phyloP scores from a whole-genome alignment of 352 stramenopile genomes.

The Peronospora belbahrii region DNA sequence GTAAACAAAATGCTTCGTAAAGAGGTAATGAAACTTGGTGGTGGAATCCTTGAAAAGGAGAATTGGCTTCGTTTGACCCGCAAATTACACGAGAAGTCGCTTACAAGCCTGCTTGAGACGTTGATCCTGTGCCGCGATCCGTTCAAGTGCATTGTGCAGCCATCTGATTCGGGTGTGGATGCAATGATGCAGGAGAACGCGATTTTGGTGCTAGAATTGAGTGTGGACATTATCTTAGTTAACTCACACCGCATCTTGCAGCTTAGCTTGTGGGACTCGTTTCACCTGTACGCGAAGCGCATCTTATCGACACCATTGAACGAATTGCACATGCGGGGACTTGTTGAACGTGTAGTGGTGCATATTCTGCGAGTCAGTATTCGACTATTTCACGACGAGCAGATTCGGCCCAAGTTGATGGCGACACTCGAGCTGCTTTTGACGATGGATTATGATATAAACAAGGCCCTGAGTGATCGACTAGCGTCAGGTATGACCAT shows the following conservation, averaged over 20 bases:
- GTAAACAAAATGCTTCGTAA: conserved; percentile 77
- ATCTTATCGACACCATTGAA: conserved; percentile 64
- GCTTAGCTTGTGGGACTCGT: conserved; percentile 70
- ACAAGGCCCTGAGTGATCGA: conserved; percentile 70
- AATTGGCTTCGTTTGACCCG: conserved; percentile 81
- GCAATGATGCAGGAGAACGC: conserved; percentile 86
- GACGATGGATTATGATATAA: conserved; percentile 75
- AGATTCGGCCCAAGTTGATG: conserved; percentile 74
- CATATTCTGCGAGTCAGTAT: conserved; percentile 83
- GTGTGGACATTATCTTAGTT: conserved; percentile 78
- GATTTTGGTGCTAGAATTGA: conserved; percentile 80
- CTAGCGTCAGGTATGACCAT: conserved; percentile 76
- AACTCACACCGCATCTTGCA: conserved; percentile 72
- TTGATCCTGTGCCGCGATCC: conserved; percentile 66
- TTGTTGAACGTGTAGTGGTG: conserved; percentile 80
- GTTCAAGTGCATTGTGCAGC: conserved; percentile 69
- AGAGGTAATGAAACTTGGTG: conserved; percentile 58
- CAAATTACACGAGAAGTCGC: conserved; percentile 55
- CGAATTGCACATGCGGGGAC: conserved; percentile 69
- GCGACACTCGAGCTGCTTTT: conserved; percentile 67
- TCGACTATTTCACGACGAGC: conserved; percentile 79
- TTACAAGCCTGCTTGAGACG: conserved; percentile 64
- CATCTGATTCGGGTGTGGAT: conserved; percentile 44
- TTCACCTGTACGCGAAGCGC: conserved; percentile 71
- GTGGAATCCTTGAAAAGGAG: conserved; percentile 75